Base-by-base conservation (phyloP, 306 rosid species). In the Lathyrus aphaca region DNA sequence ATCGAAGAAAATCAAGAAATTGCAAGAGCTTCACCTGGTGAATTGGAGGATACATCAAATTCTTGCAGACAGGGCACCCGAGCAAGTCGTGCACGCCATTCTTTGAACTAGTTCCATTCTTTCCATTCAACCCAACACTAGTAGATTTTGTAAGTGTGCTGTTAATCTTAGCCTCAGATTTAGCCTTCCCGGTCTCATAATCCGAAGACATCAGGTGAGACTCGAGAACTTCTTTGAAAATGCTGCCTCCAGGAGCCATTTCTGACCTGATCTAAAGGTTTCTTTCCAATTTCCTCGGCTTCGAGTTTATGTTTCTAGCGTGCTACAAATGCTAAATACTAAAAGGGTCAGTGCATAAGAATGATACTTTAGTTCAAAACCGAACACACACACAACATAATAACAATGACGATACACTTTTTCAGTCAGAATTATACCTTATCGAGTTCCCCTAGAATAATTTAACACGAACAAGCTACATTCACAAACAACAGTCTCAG, bases 41-140 rank as follows among this genome's bases (percentile, higher is more conserved):
- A 72, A 94, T 94, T 57, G 96, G 98, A 42, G 97, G 98, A 83
- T 94, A 90, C 97, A 90, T 94, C 82, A 88, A 75, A 62, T 79
- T 85, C 35, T 80, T 82, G 86, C 98, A 94, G 62, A 87, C 90
- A 30, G 96, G 89, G 78, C 98, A 94, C 74, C 88, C 87, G 2
- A 94, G 97, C 68, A 94, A 82, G 79, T 94, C 96, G 23, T 85
- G 84, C 77, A 90, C 95, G 0, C 88, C 96, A 76, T 86, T 90
- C 68, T 89, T 83, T 39, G 98, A 84, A 81, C 77, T 81, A 53
- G 77, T 45, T 72, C 84, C 86, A 32, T 71, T 79, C 75, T 84
- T 90, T 75, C 87, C 91, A 50, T 75, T 83, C 62, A 72, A 77
- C 50, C 76, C 85, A 75, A 58, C 42, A 19, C 66, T 38, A n/a